phyloP scores from a whole-genome alignment of 257 asterid genomes.

The Salvia rosmarinus region DNA sequence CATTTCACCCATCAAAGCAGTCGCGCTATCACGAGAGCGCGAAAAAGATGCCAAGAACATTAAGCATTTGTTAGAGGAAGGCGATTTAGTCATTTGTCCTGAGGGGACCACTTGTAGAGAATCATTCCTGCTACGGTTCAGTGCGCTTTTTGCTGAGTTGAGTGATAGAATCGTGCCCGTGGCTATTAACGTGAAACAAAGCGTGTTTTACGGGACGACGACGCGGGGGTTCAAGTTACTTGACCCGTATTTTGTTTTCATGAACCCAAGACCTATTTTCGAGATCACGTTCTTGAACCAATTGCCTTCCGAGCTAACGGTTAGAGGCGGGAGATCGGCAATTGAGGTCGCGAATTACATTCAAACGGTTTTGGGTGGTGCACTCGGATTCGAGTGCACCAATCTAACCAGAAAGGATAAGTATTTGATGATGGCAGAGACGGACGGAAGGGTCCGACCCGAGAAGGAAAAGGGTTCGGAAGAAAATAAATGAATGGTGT shows the following conservation, averaged over 20 bases:
- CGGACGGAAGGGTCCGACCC: slow-evolving; percentile 61
- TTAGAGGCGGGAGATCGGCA: slow-evolving; percentile 66
- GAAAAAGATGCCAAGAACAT: slow-evolving; percentile 80
- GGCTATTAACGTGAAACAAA: slow-evolving; percentile 67
- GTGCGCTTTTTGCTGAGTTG: slow-evolving; percentile 86
- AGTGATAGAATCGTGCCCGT: slow-evolving; percentile 91
- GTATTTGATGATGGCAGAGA: slow-evolving; percentile 82
- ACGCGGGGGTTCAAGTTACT: slow-evolving; percentile 65
- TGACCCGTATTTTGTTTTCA: slow-evolving; percentile 86
- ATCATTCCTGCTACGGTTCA: slow-evolving; percentile 72
- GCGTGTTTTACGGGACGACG: slow-evolving; percentile 81
- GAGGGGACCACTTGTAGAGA: slow-evolving; percentile 95
- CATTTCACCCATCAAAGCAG: slow-evolving; percentile 82
- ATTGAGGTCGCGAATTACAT: slow-evolving; percentile 84
- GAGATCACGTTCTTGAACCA: slow-evolving; percentile 77
- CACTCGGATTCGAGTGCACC: slow-evolving; percentile 84
- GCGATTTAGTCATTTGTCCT: slow-evolving; percentile 80
- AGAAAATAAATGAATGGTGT: slow-evolving; percentile 27
- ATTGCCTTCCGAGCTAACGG: slow-evolving; percentile 62
- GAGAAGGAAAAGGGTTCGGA: slow-evolving; percentile 36
- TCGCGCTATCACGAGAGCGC: slow-evolving; percentile 77
- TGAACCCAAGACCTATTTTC: slow-evolving; percentile 87
- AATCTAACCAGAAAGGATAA: slow-evolving; percentile 81
- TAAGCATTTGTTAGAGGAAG: slow-evolving; percentile 63
- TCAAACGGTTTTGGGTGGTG: slow-evolving; percentile 79